phyloP scores from a whole-genome alignment of 2,329 filamentous ascomycete genomes.

The Botrytis sinoallii region DNA sequence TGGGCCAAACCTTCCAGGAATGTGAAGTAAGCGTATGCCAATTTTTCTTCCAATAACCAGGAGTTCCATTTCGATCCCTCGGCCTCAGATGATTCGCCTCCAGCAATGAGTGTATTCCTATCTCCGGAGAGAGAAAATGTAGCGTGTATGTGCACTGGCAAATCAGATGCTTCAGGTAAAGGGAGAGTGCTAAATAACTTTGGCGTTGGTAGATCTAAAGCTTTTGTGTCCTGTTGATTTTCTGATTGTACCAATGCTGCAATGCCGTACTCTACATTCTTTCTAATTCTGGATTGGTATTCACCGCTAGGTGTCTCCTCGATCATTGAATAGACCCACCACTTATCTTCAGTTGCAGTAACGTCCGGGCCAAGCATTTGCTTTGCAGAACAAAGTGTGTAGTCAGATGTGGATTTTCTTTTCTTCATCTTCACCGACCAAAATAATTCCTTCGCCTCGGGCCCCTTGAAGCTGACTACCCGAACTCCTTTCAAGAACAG shows the following conservation, averaged over 20 bases:
- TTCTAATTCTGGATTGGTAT: constrained; percentile 25
- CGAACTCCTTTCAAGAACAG: constrained; percentile 30
- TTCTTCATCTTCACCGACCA: constrained; percentile 26
- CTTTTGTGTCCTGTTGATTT: neutral
- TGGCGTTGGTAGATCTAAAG: constrained; percentile 9
- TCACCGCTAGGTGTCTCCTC: constrained; percentile 23
- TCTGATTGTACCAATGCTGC: constrained; percentile 25
- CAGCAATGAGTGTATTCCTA: constrained; percentile 29
- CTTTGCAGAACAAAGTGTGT: constrained; percentile 18
- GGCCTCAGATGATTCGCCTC: constrained; percentile 23
- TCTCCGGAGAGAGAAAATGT: constrained; percentile 37
- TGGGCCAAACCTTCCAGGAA: constrained; percentile 28
- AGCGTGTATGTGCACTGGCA: constrained; percentile 36
- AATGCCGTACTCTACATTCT: constrained; percentile 29
- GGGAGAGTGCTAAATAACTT: constrained; percentile 30
- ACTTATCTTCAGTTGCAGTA: constrained; percentile 24
- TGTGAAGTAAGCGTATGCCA: constrained; percentile 32
- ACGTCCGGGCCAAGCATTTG: constrained; percentile 6
- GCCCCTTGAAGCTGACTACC: constrained; percentile 26
- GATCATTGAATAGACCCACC: constrained; percentile 25
- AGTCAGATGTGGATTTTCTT: constrained; percentile 6
- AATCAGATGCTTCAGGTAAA: constrained; percentile 26
- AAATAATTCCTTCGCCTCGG: constrained; percentile 17
- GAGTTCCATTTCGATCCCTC: constrained; percentile 30
- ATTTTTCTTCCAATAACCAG: constrained; percentile 26